Conservation (phyloP, 345 rosid species). For the Mallotus nudiflorus region DNA sequence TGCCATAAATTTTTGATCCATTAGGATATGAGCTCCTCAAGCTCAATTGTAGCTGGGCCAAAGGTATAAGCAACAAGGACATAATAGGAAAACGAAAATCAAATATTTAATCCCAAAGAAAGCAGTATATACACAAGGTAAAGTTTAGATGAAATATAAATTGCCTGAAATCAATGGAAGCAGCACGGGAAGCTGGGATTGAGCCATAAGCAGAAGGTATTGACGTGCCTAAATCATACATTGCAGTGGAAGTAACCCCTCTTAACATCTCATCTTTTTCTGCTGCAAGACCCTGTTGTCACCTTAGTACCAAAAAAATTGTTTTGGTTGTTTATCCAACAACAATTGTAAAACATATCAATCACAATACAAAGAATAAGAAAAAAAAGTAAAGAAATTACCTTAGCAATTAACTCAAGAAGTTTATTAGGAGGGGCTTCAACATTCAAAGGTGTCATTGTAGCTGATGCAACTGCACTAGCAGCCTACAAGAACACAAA, state of each 20-base stretch:
- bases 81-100: background rate
- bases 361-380: background rate
- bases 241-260: slow-evolving; percentile 52
- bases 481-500: slow-evolving; percentile 54
- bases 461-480: slow-evolving; percentile 70
- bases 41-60: background rate
- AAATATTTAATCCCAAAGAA: background rate
- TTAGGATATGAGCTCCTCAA: too few relatives aligned
- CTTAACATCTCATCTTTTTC: slow-evolving; percentile 61
- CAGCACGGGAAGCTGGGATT: slow-evolving; percentile 43
- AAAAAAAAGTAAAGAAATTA: slow-evolving; percentile 13
- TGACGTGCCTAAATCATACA: slow-evolving; percentile 35
- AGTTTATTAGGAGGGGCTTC: slow-evolving; percentile 74
- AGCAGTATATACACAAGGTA: background rate
- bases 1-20: too few relatives aligned
- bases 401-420: slow-evolving; percentile 81
- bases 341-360: background rate
- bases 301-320: slow-evolving; percentile 33
- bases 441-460: slow-evolving; percentile 72
- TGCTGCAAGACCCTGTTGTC: slow-evolving; percentile 81
- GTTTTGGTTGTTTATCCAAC: background rate
- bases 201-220: slow-evolving; percentile 53
- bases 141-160: slow-evolving; percentile 3
- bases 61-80: background rate
- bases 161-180: slow-evolving; percentile 70